Conservation (phyloP, 1,284 basidiomycete genomes). For the Sphagnurus paluster region DNA sequence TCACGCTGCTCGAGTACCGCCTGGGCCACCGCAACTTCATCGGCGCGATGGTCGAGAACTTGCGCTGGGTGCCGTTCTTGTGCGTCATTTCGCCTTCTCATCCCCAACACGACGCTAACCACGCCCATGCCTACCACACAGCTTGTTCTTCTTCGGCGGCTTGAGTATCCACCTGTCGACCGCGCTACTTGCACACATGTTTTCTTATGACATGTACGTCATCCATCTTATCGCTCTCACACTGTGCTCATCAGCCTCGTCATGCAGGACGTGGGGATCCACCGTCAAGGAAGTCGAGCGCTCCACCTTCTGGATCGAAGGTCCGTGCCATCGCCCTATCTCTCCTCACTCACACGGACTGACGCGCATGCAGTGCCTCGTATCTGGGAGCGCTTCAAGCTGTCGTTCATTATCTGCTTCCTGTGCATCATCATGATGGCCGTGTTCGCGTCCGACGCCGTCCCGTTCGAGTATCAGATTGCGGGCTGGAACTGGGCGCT, state of each 20-base stretch:
- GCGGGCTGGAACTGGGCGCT: conserved; percentile 62
- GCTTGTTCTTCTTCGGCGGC: conserved; percentile 85
- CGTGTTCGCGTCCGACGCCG: conserved; percentile 48
- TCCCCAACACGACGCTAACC: neutral
- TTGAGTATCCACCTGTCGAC: conserved; percentile 74
- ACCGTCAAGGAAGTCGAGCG: conserved; percentile 82
- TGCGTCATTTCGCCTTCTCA: conserved; percentile 36
- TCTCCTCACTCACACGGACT: neutral
- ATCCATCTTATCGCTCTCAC: neutral
- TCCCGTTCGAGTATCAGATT: conserved; percentile 69
- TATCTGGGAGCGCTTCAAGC: conserved; percentile 74
- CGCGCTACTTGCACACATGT: conserved; percentile 75
- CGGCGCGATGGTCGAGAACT: conserved; percentile 58
- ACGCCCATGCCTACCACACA: conserved; percentile 28
- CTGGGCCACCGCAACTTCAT: conserved; percentile 62
- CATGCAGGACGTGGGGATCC: conserved; percentile 65
- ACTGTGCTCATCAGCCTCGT: neutral
- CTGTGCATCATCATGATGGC: conserved; percentile 54
- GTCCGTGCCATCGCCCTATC: conserved; percentile 20
- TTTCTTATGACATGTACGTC: conserved; percentile 55
- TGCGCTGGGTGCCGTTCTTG: conserved; percentile 83
- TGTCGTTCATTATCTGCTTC: conserved; percentile 62
- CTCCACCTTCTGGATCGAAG: conserved; percentile 87
- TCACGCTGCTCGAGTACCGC: conserved; percentile 75
- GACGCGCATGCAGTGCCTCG: conserved; percentile 50